Base-by-base conservation (phyloP, 2,329 filamentous ascomycete genomes). In the Colletotrichum sp. region DNA sequence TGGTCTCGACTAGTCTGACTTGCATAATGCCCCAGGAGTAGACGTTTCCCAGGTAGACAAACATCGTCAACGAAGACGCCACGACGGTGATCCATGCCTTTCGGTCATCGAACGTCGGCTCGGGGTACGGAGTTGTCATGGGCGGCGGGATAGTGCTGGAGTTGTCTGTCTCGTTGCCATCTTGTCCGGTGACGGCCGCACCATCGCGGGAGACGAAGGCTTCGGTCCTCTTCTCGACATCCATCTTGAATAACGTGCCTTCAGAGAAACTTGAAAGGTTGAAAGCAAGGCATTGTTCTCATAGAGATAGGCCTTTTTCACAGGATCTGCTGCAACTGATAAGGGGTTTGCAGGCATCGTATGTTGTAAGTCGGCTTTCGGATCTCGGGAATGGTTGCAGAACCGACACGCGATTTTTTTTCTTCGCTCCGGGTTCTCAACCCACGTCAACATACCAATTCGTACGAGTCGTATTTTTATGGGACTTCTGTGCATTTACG, bases 21-120 rank as follows among this genome's bases (percentile, higher is more conserved):
- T 82, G 81, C 71, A 81, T 57, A 26, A 82, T 79, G 18, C 80
- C 80, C 80, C 79, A 81, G 1, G 79, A 81, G 72, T 82, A 81
- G 64, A 82, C 78, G 52, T 81, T 79, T 15, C 81, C 81, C 69
- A 82, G 78, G 71, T 81, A 82, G n/a, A 80, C 77, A 59, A 82
- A 82, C 21, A 82, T 75, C 1, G 79, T 78, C 63, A 76, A 70
- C 0, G 80, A 78, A 1, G 80, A 77, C 3, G 81, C 81, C 8
- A 77, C 66, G 5, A 81, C 81, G 18, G 81, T 78, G 10, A 81
- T 36, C 81, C 80, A 82, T 9, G 79, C 80, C 12, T 36, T 52
- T 24, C 48, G 34, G 21, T 68, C 74, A 21, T 74, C 70, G 34
- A 28, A 68, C 1, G 59, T 69, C 7, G 55, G 32, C 16, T 60